These are phyloP conservation scores for Conticribra guillardii DNA, from an alignment of 108 stramenopile species.

Conservation along the genomic window DNA sequence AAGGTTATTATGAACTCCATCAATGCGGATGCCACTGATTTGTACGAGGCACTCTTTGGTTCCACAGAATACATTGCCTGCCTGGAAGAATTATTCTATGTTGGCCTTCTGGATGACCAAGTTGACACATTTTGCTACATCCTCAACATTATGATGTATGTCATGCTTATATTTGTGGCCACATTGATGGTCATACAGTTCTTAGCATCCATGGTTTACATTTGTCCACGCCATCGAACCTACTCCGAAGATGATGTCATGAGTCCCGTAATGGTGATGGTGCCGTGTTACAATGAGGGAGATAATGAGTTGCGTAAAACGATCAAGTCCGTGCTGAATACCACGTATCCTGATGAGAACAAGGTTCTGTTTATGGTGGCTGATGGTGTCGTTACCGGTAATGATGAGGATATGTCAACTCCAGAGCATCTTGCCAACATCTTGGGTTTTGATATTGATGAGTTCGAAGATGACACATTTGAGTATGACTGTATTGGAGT, in stretches of 20 bases:
- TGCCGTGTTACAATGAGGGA: conserved; percentile 69
- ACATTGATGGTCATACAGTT: conserved; percentile 43
- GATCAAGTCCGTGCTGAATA: conserved; percentile 57
- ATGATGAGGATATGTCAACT: conserved; percentile 48
- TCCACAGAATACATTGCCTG: conserved; percentile 41
- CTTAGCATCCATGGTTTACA: conserved; percentile 42
- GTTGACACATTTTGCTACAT: conserved; percentile 42
- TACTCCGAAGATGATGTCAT: conserved; percentile 42
- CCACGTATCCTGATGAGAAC: conserved; percentile 61
- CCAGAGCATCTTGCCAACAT: conserved; percentile 59
- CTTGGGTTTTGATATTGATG: conserved; percentile 59
- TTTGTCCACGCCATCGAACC: conserved; percentile 34
- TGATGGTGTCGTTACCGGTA: conserved; percentile 63
- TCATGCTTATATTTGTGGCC: conserved; percentile 52
- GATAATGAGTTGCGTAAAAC: conserved; percentile 65
- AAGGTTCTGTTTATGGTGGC: conserved; percentile 63
- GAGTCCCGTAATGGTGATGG: conserved; percentile 58
- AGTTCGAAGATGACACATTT: conserved; percentile 56
- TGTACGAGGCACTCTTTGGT: conserved; percentile 43
- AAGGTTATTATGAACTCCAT: conserved; percentile 49
- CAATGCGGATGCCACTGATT: conserved; percentile 34
- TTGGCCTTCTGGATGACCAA: conserved; percentile 31
- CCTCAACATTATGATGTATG: conserved; percentile 48
- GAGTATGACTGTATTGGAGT: conserved; percentile 59
- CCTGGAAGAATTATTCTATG: conserved; percentile 51